Conservation (phyloP, 352 stramenopile species). For the Phytophthora tubulina region DNA sequence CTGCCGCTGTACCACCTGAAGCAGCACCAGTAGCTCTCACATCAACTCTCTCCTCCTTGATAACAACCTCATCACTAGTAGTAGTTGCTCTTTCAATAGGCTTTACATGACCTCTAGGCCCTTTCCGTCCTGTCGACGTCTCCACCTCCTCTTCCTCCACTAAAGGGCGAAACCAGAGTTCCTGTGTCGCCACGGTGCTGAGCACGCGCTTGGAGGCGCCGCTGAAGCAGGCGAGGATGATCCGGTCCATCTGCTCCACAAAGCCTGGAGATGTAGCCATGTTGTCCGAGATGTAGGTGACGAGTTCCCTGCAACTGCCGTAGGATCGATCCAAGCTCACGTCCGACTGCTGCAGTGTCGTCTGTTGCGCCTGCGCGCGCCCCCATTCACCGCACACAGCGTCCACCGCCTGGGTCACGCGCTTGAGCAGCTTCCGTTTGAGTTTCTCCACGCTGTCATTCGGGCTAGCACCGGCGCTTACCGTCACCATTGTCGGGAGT, state of each 20-base stretch:
- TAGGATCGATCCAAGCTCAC: conserved; percentile 59
- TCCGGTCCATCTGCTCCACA: conserved; percentile 68
- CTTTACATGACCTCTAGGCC: conserved; percentile 4
- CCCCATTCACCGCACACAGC: conserved; percentile 53
- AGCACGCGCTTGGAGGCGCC: conserved; percentile 59
- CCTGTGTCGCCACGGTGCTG: conserved; percentile 54
- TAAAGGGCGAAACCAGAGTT: conserved; percentile 54
- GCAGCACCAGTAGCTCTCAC: conserved; percentile 3
- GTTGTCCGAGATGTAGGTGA: conserved; percentile 64
- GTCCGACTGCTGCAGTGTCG: conserved; percentile 13
- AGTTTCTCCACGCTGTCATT: conserved; percentile 28
- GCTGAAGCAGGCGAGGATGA: conserved; percentile 77
- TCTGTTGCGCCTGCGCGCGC: conserved; percentile 23
- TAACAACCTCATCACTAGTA: conserved; percentile 18
- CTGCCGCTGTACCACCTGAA: conserved; percentile 7
- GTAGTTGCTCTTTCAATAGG: not conserved
- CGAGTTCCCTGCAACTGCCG: conserved; percentile 57
- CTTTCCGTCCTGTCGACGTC: not conserved
- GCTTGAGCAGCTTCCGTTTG: conserved; percentile 39
- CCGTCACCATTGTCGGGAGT: conserved; percentile 4
- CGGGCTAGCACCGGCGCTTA: not conserved
- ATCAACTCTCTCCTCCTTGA: conserved; percentile 33
- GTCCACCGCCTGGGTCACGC: conserved; percentile 56
- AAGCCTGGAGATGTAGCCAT: conserved; percentile 69
- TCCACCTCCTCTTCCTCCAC: not conserved